These are phyloP conservation scores for Kwoniella shandongensis DNA, from an alignment of 768 basidiomycete species.

Conservation along the genomic window DNA sequence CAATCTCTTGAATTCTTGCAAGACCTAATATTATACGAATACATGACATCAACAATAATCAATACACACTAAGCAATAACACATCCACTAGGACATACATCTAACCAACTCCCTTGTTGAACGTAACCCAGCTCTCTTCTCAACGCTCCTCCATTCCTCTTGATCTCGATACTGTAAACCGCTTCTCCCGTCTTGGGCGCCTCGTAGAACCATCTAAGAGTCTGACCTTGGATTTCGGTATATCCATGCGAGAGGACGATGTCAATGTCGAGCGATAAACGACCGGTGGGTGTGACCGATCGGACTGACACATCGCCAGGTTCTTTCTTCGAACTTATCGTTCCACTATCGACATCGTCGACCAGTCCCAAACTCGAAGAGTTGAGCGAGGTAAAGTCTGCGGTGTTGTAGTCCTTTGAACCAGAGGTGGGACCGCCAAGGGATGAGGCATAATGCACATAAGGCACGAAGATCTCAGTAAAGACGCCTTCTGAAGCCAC, in stretches of 20 bases:
- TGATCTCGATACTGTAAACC: constrained; percentile 57
- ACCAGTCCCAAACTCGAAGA: constrained; percentile 5
- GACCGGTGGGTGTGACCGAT: constrained; percentile 12
- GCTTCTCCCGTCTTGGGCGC: constrained; percentile 47
- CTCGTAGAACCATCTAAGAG: constrained; percentile 60
- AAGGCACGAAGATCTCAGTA: constrained; percentile 90
- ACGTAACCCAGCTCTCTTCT: constrained; percentile 31
- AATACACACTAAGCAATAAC: constrained; percentile 21
- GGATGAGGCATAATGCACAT: constrained; percentile 68
- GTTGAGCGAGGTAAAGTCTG: neutral
- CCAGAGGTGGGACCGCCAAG: constrained; percentile 17
- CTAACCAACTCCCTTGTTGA: constrained; percentile 37
- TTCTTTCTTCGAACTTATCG: neutral
- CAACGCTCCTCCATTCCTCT: constrained; percentile 57
- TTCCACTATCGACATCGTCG: neutral
- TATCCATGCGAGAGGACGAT: constrained; percentile 57
- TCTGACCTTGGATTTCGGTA: constrained; percentile 59
- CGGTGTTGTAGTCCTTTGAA: neutral
- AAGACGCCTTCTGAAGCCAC: constrained; percentile 57
- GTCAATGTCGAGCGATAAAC: constrained; percentile 33
- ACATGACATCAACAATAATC: constrained; percentile 1
- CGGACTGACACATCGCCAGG: neutral
- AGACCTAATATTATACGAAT: neutral
- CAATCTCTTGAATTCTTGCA: constrained; percentile 11
- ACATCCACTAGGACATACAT: constrained; percentile 46